A percentile compares a stretch with the other conserved stretches of the same genome.
Conservation (phyloP, 495 filamentous ascomycete species). For the Jackrogersella minutella region DNA sequence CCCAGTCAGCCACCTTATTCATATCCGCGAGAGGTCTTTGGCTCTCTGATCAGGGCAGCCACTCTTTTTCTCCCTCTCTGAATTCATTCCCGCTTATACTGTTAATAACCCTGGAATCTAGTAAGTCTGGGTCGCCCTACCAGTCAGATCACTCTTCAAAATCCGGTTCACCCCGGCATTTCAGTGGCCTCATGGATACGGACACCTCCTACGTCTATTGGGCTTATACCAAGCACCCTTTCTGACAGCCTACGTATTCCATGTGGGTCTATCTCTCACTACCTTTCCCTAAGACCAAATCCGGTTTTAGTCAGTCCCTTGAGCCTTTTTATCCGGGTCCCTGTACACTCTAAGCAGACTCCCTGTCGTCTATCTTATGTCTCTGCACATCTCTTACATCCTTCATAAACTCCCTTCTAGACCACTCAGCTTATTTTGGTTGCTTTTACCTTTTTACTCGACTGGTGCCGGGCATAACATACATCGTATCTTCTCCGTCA, state of each 20-base stretch:
- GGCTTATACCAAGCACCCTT: constrained; percentile 16
- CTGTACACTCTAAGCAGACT: constrained; percentile 38
- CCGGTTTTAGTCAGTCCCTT: constrained; percentile 40
- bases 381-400: constrained; percentile 32
- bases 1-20: constrained; percentile 10
- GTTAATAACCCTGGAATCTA: constrained; percentile 2
- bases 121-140: not conserved
- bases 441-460: constrained; percentile 35
- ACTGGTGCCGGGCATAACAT: constrained; percentile 30
- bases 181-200: constrained; percentile 22
- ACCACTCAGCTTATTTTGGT: constrained; percentile 18
- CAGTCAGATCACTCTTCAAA: constrained; percentile 20
- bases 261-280: constrained; percentile 39
- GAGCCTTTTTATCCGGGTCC: constrained; percentile 41
- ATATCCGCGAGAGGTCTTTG: not conserved
- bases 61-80: not conserved
- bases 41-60: not conserved
- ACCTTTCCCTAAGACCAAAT: constrained; percentile 38
- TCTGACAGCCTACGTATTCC: constrained; percentile 33
- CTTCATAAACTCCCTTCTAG: constrained; percentile 33
- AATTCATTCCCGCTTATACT: constrained; percentile 4
- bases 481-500: constrained; percentile 27
- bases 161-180: constrained; percentile 17
- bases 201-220: constrained; percentile 23
- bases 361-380: constrained; percentile 34